Base-by-base conservation (phyloP, 2,329 filamentous ascomycete genomes). In the Gnomoniopsis smithogilvyi region DNA sequence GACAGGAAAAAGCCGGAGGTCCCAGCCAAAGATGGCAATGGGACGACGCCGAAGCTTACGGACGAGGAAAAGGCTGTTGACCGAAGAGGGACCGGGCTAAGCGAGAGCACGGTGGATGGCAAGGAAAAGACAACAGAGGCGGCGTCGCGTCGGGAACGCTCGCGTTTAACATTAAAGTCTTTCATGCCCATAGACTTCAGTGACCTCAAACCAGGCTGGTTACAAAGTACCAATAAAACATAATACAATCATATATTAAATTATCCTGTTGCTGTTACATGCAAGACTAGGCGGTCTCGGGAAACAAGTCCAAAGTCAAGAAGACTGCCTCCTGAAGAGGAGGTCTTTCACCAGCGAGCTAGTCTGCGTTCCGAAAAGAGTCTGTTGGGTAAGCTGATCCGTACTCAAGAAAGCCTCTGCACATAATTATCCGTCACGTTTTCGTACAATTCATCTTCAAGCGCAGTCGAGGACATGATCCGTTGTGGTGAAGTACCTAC, bases 1-100 rank as follows among this genome's bases (percentile, higher is more conserved):
- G 54, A 46, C 8, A 57, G 56, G 45, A 59, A 56, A 24, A 59
- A 59, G 46, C 50, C 26, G 8, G 8, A 30, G 26, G 26, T 30
- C 26, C 26, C 26, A 30, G 4, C 26, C 26, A 36, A 49, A 58
- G 45, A 49, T 59, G 33, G 22, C 43, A 46, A 4, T 30, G 30
- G 41, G 22, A 34, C 43, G 21, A 12, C 8, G 2, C n/a, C 15
- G 15, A 21, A 3, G 8, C 14, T 34, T 24, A n/a, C 24, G 26
- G 19, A 58, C n/a, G 45, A 43, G 19, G 50, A 53, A 19, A 21
- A 21, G 15, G 15, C 30, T 8, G 21, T 17, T 11, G 19, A 26
- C n/a, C 34, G 26, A 15, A 2, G 24, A 2, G 51, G 48, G 21
- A 47, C 34, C 22, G 36, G 17, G 46, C 26, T 30, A 30, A 30